phyloP scores from a whole-genome alignment of 176 grass and related monocot genomes.

The Zoysia pacifica region DNA sequence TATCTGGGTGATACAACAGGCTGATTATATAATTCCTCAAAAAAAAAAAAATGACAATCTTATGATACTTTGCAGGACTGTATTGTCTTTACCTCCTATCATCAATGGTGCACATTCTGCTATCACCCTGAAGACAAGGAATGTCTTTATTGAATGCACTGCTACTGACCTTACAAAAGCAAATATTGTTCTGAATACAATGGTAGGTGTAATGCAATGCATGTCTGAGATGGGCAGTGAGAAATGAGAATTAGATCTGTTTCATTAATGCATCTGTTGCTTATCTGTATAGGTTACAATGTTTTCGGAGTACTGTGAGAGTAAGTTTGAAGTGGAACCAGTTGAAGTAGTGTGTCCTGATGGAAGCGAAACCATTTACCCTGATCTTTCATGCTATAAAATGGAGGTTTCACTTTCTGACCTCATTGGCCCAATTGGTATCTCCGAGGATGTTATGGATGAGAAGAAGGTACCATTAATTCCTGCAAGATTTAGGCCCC shows the following conservation, averaged over 20 bases:
- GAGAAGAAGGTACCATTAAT: slow-evolving; percentile 63
- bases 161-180: slow-evolving; percentile 96
- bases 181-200: slow-evolving; percentile 96
- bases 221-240: slow-evolving; percentile 16
- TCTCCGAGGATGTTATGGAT: slow-evolving; percentile 44
- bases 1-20: not conserved
- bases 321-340: slow-evolving; percentile 94
- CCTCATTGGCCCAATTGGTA: slow-evolving; percentile 81
- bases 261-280: slow-evolving; percentile 30
- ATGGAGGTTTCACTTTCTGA: slow-evolving; percentile 87
- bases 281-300: slow-evolving; percentile 78
- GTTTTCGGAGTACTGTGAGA: slow-evolving; percentile 88
- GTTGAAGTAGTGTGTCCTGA: slow-evolving; percentile 75
- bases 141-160: slow-evolving; percentile 96
- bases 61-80: slow-evolving; percentile 63
- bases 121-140: slow-evolving; percentile 75
- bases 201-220: slow-evolving; percentile 55
- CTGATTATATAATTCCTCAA: slow-evolving; percentile 5
- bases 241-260: slow-evolving; percentile 24
- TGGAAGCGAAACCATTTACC: slow-evolving; percentile 67
- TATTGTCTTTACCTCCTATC: slow-evolving; percentile 87
- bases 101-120: slow-evolving; percentile 97
- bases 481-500: not conserved
- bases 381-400: slow-evolving; percentile 78
- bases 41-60: slow-evolving; percentile 15